Evolutionary conservation across 139 green algal species (phyloP).

Genomic region (Picochlorum sp.): DNA sequence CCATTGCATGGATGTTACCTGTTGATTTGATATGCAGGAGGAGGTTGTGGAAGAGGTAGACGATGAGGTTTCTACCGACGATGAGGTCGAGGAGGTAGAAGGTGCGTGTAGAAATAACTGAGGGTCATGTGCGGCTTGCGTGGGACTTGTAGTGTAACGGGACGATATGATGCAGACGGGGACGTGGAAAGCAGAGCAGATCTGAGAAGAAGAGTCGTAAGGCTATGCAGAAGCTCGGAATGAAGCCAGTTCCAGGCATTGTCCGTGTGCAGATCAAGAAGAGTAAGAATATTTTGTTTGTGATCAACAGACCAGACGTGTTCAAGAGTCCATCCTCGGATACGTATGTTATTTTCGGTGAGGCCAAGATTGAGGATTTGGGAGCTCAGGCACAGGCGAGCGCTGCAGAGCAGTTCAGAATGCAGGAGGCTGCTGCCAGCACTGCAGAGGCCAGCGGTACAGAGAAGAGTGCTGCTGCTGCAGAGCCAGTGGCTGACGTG

Average conservation of each 20-base stretch:
- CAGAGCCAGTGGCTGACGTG: conserved; percentile 44
- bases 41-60: conserved; percentile 20
- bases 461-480: conserved; percentile 6
- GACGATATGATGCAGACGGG: conserved; percentile 27
- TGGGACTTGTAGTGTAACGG: background rate
- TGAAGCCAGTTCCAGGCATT: conserved; percentile 92
- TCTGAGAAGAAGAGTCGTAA: conserved; percentile 98
- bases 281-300: conserved; percentile 95
- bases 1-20: background rate
- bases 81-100: conserved; percentile 16
- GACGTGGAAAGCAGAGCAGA: conserved; percentile 83
- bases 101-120: background rate
- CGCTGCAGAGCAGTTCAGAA: conserved; percentile 81
- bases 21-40: background rate
- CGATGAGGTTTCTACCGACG: conserved; percentile 28
- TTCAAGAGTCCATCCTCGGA: conserved; percentile 94
- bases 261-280: conserved; percentile 95
- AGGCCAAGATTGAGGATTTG: conserved; percentile 99
- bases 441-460: conserved; percentile 7
- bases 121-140: background rate
- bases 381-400: conserved; percentile 64
- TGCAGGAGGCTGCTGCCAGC: conserved; percentile 14
- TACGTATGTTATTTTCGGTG: conserved; percentile 99
- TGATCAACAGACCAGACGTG: conserved; percentile 93
- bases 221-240: conserved; percentile 97